Evolutionary conservation across 1,284 basidiomycete species (phyloP).

Genomic region (Kalmanozyma brasiliensis): DNA sequence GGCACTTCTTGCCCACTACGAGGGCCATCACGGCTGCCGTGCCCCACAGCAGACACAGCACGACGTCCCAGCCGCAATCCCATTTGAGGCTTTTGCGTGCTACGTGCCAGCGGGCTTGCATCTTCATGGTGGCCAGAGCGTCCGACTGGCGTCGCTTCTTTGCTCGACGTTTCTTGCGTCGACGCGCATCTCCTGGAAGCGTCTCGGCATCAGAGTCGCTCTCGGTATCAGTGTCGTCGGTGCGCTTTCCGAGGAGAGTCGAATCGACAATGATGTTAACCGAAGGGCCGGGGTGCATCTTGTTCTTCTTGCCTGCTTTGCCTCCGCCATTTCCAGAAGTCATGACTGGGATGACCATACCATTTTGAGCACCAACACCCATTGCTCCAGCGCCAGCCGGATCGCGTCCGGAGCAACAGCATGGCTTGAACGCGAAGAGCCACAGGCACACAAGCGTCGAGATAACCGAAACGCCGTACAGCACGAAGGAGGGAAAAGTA

Average conservation of each 20-base stretch:
- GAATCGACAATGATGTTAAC: slow-evolving; percentile 62
- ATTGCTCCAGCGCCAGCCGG: slow-evolving; percentile 1
- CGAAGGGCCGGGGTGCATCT: slow-evolving; percentile 27
- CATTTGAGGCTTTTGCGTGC: slow-evolving; percentile 49
- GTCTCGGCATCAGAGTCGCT: slow-evolving; percentile 28
- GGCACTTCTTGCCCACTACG: slow-evolving; percentile 45
- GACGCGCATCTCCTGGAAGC: slow-evolving; percentile 23
- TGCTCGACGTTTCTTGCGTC: slow-evolving; percentile 27
- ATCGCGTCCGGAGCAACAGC: slow-evolving; percentile 32
- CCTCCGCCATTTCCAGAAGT: slow-evolving; percentile 13
- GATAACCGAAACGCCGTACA: slow-evolving; percentile 46
- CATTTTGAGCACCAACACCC: slow-evolving; percentile 24
- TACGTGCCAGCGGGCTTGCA: slow-evolving; percentile 43
- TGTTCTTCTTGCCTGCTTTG: slow-evolving; percentile 38
- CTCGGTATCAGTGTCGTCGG: slow-evolving; percentile 24
- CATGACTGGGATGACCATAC: slow-evolving; percentile 55
- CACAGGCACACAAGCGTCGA: slow-evolving; percentile 47
- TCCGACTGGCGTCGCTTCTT: slow-evolving; percentile 19
- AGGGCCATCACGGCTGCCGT: slow-evolving; percentile 44
- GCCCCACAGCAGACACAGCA: slow-evolving; percentile 49
- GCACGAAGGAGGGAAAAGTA: slow-evolving; percentile 41
- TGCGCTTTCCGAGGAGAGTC: slow-evolving; percentile 31
- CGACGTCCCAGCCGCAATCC: slow-evolving; percentile 44
- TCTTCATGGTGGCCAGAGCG: slow-evolving; percentile 45
- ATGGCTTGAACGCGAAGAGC: slow-evolving; percentile 42